phyloP scores from a whole-genome alignment of 345 rosid species.

The Pugionium cornutum region DNA sequence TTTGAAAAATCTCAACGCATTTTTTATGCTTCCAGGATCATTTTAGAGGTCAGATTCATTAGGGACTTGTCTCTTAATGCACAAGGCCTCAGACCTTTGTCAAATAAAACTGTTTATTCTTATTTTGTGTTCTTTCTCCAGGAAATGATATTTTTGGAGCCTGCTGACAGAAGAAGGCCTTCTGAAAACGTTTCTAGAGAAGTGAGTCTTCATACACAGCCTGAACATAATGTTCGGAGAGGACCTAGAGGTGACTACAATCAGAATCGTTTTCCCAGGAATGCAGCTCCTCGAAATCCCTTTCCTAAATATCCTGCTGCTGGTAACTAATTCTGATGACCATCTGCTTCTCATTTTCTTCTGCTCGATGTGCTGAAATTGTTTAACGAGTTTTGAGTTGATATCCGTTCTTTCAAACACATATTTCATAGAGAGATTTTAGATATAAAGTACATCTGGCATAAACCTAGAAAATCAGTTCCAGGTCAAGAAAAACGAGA shows the following conservation, averaged over 20 bases:
- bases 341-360: background rate
- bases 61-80: background rate
- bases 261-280: conserved; percentile 45
- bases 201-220: conserved; percentile 35
- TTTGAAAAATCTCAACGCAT: background rate
- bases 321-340: conserved; percentile 20
- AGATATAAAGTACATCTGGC: background rate
- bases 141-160: conserved; percentile 45
- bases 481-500: background rate
- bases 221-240: conserved; percentile 51
- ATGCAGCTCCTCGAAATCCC: conserved; percentile 21
- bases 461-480: background rate
- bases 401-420: background rate
- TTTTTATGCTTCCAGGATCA: background rate
- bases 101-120: conserved; percentile 30
- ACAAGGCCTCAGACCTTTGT: background rate
- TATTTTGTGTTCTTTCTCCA: conserved; percentile 42
- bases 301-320: conserved; percentile 13
- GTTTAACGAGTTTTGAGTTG: background rate
- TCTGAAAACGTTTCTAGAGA: conserved; percentile 43
- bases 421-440: background rate
- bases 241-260: conserved; percentile 20
- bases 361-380: background rate
- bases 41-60: background rate
- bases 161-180: conserved; percentile 45